A percentile compares a stretch with the other conserved stretches of the same genome.
These are phyloP conservation scores for Arachnomyces sp. DNA, from an alignment of 2,329 filamentous ascomycete genomes.

Conservation along the genomic window DNA sequence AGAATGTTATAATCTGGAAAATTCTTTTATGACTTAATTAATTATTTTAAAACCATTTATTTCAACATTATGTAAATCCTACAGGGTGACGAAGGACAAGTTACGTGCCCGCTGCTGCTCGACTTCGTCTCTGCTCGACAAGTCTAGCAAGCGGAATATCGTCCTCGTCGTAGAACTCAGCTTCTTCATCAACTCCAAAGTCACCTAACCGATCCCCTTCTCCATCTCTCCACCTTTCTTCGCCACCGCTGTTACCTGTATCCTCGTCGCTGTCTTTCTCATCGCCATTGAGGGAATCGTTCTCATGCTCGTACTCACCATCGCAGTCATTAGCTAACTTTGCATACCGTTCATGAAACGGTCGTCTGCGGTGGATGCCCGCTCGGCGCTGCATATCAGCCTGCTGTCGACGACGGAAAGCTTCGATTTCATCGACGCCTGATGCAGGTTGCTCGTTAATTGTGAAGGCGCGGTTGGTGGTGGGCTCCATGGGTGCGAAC, in stretches of 20 bases:
- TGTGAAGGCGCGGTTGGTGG: constrained; percentile 16
- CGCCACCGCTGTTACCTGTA: constrained; percentile 22
- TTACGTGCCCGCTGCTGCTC: too few species aligned
- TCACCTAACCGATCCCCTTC: constrained; percentile 57
- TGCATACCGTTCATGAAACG: constrained; percentile 33
- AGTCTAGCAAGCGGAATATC: constrained; percentile 52
- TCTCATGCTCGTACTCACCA: constrained; percentile 14
- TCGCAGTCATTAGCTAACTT: constrained; percentile 9
- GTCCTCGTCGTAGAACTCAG: constrained; percentile 58
- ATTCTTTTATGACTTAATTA: too few species aligned
- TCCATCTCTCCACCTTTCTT: constrained; percentile 56
- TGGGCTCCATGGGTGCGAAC: constrained; percentile 7
- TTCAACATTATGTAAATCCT: too few species aligned
- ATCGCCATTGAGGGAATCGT: constrained; percentile 14
- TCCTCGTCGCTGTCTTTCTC: constrained; percentile 27
- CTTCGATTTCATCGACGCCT: constrained; percentile 37
- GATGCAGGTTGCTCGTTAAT: constrained; percentile 16
- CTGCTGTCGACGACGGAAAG: constrained; percentile 48
- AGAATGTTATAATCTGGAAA: too few species aligned
- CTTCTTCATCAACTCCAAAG: constrained; percentile 49
- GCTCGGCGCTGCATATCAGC: constrained; percentile 40
- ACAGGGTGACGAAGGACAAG: too few species aligned
- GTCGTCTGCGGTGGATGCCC: constrained; percentile 30
- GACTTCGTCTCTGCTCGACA: constrained; percentile 32
- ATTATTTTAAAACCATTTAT: too few species aligned